phyloP scores from a whole-genome alignment of 2,329 filamentous ascomycete species.

The Geosmithia morbida region DNA sequence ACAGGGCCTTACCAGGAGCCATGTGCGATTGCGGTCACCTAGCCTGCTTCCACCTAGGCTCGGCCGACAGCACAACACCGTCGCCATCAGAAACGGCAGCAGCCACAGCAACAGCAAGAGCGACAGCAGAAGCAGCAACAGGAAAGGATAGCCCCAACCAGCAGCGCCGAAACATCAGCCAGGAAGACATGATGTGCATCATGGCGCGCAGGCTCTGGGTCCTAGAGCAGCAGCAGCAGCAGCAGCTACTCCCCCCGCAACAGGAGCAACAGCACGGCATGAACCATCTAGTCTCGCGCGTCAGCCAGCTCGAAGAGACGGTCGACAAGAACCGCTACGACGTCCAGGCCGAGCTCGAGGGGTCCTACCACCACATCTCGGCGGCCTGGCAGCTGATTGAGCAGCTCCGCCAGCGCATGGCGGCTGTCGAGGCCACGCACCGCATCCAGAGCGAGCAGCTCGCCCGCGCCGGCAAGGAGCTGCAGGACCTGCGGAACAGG shows the following conservation, averaged over 20 bases:
- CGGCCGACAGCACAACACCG: constrained; percentile 28
- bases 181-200: constrained; percentile 4
- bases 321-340: constrained; percentile 38
- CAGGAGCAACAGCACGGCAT: constrained; percentile 16
- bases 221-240: constrained; percentile 3
- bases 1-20: constrained; percentile 35
- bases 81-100: constrained; percentile 8
- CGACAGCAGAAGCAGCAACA: too few species aligned
- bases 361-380: constrained; percentile 38
- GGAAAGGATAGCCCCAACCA: background rate
- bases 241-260: constrained; percentile 4
- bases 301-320: constrained; percentile 37
- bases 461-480: constrained; percentile 20
- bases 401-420: constrained; percentile 23
- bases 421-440: constrained; percentile 19
- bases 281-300: constrained; percentile 23
- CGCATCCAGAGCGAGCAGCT: constrained; percentile 25
- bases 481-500: constrained; percentile 30
- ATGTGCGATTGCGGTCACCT: constrained; percentile 45
- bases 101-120: too few species aligned
- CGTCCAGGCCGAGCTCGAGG: constrained; percentile 34
- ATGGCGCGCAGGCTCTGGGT: constrained; percentile 1
- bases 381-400: constrained; percentile 38
- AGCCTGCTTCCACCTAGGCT: constrained; percentile 41
- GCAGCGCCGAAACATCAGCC: constrained; percentile 26